These are phyloP conservation scores for Priceomyces castillae DNA, from an alignment of 805 yeast species.

Conservation along the genomic window DNA sequence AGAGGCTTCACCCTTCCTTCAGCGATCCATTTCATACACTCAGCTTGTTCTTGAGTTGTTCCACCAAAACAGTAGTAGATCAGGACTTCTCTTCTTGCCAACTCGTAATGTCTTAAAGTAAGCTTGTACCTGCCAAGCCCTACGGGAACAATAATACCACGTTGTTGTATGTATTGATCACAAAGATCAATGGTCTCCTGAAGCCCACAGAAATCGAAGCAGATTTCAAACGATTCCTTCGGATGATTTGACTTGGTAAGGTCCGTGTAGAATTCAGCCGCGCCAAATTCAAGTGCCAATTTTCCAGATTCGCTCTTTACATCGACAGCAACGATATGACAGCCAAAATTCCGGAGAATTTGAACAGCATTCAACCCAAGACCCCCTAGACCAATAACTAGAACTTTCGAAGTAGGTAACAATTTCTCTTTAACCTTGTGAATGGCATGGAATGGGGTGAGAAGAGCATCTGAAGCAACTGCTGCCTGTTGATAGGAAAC, in stretches of 20 bases:
- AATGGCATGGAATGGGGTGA: constrained; percentile 44
- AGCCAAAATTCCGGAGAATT: constrained; percentile 30
- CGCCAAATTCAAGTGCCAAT: constrained; percentile 36
- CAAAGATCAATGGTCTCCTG: constrained; percentile 28
- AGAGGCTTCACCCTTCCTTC: constrained; percentile 40
- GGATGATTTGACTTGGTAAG: constrained; percentile 22
- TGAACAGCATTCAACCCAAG: constrained; percentile 44
- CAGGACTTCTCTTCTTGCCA: constrained; percentile 42
- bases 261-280: constrained; percentile 39
- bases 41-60: constrained; percentile 40
- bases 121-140: constrained; percentile 41
- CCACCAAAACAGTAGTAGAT: constrained; percentile 45
- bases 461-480: constrained; percentile 40
- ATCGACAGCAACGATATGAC: constrained; percentile 34
- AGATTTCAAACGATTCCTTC: constrained; percentile 35
- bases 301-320: constrained; percentile 23
- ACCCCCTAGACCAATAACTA: constrained; percentile 43
- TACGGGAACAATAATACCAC: constrained; percentile 41
- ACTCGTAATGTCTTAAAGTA: constrained; percentile 27
- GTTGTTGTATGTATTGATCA: constrained; percentile 27
- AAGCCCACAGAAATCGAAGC: constrained; percentile 39
- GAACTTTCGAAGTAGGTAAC: constrained; percentile 34
- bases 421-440: constrained; percentile 27
- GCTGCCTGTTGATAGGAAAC: constrained; percentile 41
- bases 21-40: constrained; percentile 41